Conservation (phyloP, 805 yeast species). For the Metschnikowia lachancei region DNA sequence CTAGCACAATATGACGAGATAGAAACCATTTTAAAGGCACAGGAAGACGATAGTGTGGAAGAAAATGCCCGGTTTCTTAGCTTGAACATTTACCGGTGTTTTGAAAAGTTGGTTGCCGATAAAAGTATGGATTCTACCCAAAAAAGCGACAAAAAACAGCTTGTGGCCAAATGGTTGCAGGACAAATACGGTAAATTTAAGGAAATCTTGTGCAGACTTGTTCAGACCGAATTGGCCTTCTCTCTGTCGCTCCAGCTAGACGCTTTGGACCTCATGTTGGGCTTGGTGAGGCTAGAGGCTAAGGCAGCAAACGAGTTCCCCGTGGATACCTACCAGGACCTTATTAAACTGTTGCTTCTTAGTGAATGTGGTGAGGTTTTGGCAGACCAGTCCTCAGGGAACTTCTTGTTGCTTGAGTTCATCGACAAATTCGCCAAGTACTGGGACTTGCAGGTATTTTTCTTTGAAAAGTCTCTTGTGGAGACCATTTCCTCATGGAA, state of each 20-base stretch:
- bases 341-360: constrained; percentile 32
- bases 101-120: constrained; percentile 46
- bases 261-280: constrained; percentile 53
- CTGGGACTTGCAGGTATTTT: constrained; percentile 79
- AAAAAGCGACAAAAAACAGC: constrained; percentile 44
- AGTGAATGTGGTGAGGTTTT: constrained; percentile 37
- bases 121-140: constrained; percentile 32
- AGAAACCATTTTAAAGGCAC: constrained; percentile 16
- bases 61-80: constrained; percentile 40
- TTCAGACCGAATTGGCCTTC: constrained; percentile 40
- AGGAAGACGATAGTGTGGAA: constrained; percentile 27
- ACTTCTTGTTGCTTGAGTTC: constrained; percentile 55
- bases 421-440: constrained; percentile 49
- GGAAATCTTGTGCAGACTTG: constrained; percentile 38
- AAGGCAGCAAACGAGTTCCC: constrained; percentile 59
- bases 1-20: constrained; percentile 37
- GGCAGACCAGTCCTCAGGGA: constrained; percentile 48
- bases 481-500: constrained; percentile 11
- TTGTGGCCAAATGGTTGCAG: constrained; percentile 62
- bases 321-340: constrained; percentile 44
- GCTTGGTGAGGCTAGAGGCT: constrained; percentile 56
- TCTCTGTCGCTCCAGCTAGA: constrained; percentile 54
- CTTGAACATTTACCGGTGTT: constrained; percentile 44
- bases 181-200: constrained; percentile 58
- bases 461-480: constrained; percentile 45